Evolutionary conservation across 2,329 filamentous ascomycete species (phyloP).

Genomic region (Pseudogymnoascus sp.): DNA sequence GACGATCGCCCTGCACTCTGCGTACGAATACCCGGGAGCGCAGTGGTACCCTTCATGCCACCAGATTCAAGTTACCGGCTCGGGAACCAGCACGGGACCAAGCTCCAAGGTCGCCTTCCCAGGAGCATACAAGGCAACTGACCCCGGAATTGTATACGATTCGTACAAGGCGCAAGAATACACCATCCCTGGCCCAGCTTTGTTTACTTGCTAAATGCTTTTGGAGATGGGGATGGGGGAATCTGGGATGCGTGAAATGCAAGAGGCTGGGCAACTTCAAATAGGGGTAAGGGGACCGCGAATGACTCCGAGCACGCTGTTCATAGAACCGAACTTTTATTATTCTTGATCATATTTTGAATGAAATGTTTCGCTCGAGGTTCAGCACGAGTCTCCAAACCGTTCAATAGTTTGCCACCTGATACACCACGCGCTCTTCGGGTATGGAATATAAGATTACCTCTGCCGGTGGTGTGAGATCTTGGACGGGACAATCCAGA

Average conservation of each 20-base stretch:
- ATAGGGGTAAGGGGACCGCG: not conserved
- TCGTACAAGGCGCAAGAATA: conserved; percentile 35
- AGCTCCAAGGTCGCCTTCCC: conserved; percentile 34
- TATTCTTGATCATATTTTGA: conserved; percentile 2
- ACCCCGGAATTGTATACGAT: conserved; percentile 40
- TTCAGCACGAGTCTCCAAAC: not conserved
- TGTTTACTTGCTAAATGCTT: conserved; percentile 39
- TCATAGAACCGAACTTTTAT: not conserved
- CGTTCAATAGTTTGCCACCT: not conserved
- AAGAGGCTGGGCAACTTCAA: not conserved
- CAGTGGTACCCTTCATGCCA: conserved; percentile 30
- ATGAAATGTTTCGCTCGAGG: not conserved
- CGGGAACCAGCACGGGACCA: conserved; percentile 31
- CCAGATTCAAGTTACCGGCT: conserved; percentile 39
- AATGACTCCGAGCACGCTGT: not conserved
- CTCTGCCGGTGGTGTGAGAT: not conserved
- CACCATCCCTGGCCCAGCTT: conserved; percentile 40
- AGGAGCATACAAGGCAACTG: conserved; percentile 37
- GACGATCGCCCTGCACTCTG: conserved; percentile 45
- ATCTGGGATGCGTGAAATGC: not conserved
- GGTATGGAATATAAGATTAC: not conserved
- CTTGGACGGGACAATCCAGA: not conserved
- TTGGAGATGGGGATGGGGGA: conserved; percentile 13
- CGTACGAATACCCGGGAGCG: conserved; percentile 28
- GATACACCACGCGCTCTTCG: not conserved